Conservation (phyloP, 768 basidiomycete species). For the Suillus weaverae region DNA sequence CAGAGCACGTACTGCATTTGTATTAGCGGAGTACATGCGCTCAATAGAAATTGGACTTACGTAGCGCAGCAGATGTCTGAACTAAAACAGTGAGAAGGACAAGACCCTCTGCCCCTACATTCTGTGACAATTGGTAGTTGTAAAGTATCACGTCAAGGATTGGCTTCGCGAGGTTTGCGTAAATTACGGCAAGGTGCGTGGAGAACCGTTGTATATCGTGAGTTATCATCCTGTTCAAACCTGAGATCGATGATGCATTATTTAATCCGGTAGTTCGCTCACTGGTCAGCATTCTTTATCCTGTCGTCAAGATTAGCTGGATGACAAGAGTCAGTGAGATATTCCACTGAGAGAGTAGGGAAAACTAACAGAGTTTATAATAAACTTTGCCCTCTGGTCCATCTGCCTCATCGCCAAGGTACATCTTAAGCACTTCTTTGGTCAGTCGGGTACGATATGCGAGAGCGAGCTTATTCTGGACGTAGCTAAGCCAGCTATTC, state of each 20-base stretch:
- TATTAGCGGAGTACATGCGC: neutral
- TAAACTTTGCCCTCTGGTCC: constrained; percentile 79
- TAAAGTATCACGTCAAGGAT: constrained; percentile 90
- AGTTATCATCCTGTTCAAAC: constrained; percentile 75
- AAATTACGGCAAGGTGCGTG: constrained; percentile 87
- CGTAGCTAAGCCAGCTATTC: constrained; percentile 88
- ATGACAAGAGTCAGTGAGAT: constrained; percentile 7
- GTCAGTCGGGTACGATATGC: constrained; percentile 89
- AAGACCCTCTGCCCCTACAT: constrained; percentile 92
- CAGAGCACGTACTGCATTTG: constrained; percentile 69
- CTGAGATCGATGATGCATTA: neutral
- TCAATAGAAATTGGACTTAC: constrained; percentile 47
- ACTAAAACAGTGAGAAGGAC: constrained; percentile 81
- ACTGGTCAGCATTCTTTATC: constrained; percentile 96
- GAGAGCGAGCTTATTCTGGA: constrained; percentile 91
- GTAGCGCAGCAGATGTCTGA: constrained; percentile 76
- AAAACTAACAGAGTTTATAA: constrained; percentile 79
- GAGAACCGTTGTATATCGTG: constrained; percentile 95
- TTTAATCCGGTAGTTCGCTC: constrained; percentile 19
- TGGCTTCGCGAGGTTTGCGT: constrained; percentile 92
- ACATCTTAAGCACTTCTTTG: constrained; percentile 75
- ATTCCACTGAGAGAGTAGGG: neutral
- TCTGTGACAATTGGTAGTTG: constrained; percentile 92
- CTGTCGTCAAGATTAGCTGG: constrained; percentile 92
- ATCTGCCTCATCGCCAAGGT: constrained; percentile 73